These are phyloP conservation scores for Botryosphaeria dothidea DNA, from an alignment of 2,329 filamentous ascomycete species.

Conservation along the genomic window DNA sequence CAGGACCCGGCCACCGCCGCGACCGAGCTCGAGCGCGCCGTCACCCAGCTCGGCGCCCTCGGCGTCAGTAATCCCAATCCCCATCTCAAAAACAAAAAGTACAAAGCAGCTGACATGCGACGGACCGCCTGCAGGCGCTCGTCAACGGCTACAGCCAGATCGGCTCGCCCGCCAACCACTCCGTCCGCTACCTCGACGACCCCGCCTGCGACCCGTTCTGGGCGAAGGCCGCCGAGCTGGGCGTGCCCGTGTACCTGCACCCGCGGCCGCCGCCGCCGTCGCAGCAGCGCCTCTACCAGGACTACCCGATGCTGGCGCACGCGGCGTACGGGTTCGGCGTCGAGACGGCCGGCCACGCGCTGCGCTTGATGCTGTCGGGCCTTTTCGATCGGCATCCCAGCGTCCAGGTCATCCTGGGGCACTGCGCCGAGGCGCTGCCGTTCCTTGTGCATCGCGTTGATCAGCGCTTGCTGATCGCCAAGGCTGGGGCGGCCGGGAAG, in stretches of 20 bases:
- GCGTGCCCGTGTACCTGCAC: constrained; percentile 66
- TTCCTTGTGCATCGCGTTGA: constrained; percentile 52
- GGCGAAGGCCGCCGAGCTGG: constrained; percentile 57
- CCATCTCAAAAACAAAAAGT: too few species aligned
- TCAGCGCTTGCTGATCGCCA: constrained; percentile 51
- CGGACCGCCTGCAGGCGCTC: too few species aligned
- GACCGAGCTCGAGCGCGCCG: constrained; percentile 54
- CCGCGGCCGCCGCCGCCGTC: constrained; percentile 51
- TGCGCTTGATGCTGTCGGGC: constrained; percentile 58
- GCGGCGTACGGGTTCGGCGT: constrained; percentile 19
- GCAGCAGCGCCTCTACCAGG: constrained; percentile 27
- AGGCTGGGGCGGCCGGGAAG: constrained; percentile 16
- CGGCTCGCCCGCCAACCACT: constrained; percentile 59
- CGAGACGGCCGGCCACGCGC: constrained; percentile 44
- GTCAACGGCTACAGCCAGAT: constrained; percentile 61
- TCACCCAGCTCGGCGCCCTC: constrained; percentile 48
- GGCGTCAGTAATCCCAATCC: too few species aligned
- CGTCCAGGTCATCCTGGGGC: constrained; percentile 49
- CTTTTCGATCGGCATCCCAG: constrained; percentile 52
- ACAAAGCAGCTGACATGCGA: too few species aligned
- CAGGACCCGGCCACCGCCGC: constrained; percentile 55
- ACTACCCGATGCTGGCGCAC: constrained; percentile 37
- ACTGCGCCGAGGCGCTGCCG: constrained; percentile 51
- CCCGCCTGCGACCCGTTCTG: constrained; percentile 64
- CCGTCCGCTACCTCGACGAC: constrained; percentile 63